A percentile compares a stretch with the other conserved stretches of the same genome.
phyloP scores from a whole-genome alignment of 805 yeast species.

The Zygoascus flipseniorum region DNA sequence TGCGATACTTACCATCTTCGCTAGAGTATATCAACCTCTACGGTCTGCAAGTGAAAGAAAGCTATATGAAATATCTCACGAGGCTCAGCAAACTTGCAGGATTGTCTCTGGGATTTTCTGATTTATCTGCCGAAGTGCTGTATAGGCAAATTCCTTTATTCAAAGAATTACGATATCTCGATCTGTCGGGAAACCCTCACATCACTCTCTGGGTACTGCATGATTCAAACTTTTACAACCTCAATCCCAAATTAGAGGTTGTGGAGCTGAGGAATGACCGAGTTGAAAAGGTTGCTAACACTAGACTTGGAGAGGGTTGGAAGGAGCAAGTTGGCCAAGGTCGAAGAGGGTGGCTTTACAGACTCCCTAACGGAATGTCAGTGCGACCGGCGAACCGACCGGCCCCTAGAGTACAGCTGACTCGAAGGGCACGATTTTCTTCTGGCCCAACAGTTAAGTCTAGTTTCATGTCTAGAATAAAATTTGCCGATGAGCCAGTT shows the following conservation, averaged over 20 bases:
- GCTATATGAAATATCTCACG: constrained; percentile 23
- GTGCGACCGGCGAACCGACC: not conserved
- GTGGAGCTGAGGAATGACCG: constrained; percentile 44
- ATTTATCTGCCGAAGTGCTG: constrained; percentile 21
- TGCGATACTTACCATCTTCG: constrained; percentile 34
- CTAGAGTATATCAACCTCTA: constrained; percentile 49
- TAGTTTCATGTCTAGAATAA: not conserved
- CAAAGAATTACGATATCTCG: constrained; percentile 44
- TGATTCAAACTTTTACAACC: constrained; percentile 39
- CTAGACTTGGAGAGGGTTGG: constrained; percentile 27
- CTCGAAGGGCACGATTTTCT: not conserved
- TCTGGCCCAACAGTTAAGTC: not conserved
- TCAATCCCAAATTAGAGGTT: constrained; percentile 45
- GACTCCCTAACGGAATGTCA: not conserved
- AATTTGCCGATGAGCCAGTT: not conserved
- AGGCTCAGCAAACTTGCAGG: constrained; percentile 18
- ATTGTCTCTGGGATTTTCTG: constrained; percentile 27
- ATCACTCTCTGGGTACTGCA: constrained; percentile 51
- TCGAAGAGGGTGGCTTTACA: constrained; percentile 59
- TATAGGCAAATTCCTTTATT: constrained; percentile 18
- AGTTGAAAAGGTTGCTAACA: constrained; percentile 22
- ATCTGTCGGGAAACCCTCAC: constrained; percentile 54
- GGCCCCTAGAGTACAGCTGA: not conserved
- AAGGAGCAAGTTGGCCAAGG: constrained; percentile 43
- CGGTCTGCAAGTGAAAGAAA: constrained; percentile 49